Conservation (phyloP, 768 basidiomycete species). For the Termitomyces sp. region DNA sequence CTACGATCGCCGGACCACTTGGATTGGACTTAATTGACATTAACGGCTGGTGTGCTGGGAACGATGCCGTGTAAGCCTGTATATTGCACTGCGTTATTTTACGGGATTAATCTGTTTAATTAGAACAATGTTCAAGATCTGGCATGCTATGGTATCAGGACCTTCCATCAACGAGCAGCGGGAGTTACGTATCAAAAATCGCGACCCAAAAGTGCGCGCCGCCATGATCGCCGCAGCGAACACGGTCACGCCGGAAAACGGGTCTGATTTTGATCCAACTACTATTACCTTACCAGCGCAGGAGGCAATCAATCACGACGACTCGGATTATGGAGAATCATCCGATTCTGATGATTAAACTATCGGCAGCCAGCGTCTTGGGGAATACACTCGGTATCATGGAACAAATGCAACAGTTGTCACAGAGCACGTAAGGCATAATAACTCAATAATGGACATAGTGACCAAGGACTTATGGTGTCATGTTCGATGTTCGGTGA, state of each 20-base stretch:
- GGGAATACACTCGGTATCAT: not conserved
- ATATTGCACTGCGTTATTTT: not conserved
- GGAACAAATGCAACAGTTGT: not conserved
- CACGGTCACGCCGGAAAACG: slow-evolving; percentile 8
- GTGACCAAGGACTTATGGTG: not conserved
- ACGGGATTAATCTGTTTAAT: not conserved
- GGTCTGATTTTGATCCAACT: slow-evolving; percentile 30
- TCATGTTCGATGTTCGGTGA: not conserved
- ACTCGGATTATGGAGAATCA: slow-evolving; percentile 16
- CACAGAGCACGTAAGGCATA: not conserved
- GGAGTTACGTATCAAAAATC: slow-evolving; percentile 9
- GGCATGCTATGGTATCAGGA: slow-evolving; percentile 42
- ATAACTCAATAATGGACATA: not conserved
- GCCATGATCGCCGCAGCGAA: not conserved
- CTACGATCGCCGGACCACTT: slow-evolving; percentile 23
- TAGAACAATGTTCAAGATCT: slow-evolving; percentile 38
- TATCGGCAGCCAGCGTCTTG: not conserved
- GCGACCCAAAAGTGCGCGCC: not conserved
- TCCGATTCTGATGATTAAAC: slow-evolving; percentile 10
- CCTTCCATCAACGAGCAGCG: slow-evolving; percentile 42
- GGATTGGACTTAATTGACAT: slow-evolving; percentile 26
- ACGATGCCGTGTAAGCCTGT: slow-evolving; percentile 41
- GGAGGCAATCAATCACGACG: slow-evolving; percentile 8
- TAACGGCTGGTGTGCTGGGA: slow-evolving; percentile 42
- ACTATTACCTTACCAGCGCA: slow-evolving; percentile 10